phyloP scores from a whole-genome alignment of 164 flowering plant genomes.

The Sedum album region DNA sequence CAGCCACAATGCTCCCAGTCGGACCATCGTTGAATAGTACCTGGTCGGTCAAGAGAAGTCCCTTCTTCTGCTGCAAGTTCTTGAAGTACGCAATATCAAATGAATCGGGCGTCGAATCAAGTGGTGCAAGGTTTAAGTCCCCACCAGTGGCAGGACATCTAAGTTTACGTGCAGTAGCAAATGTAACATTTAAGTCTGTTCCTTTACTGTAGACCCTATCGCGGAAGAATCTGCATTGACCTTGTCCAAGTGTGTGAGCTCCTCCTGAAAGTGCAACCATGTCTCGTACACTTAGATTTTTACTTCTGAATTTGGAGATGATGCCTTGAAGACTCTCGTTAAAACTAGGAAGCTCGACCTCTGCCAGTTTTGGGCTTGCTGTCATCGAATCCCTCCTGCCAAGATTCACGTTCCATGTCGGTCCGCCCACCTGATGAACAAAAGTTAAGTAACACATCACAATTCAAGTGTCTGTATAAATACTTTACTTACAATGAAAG shows the following conservation, averaged over 20 bases:
- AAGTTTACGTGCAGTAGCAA: conserved; percentile 22
- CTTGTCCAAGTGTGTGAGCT: conserved; percentile 45
- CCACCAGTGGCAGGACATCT: conserved; percentile 25
- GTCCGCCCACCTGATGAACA: conserved; percentile 24
- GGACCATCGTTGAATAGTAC: conserved; percentile 20
- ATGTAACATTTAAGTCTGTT: conserved; percentile 32
- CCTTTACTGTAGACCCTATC: conserved; percentile 27
- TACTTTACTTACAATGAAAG: conserved; percentile 9
- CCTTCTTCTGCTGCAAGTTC: conserved; percentile 29
- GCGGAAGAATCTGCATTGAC: conserved; percentile 31
- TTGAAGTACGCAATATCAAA: conserved; percentile 39
- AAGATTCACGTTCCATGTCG: conserved; percentile 39
- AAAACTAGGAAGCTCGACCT: conserved; percentile 23
- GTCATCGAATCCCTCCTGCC: conserved; percentile 46
- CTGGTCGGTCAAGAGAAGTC: conserved; percentile 32
- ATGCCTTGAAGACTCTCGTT: conserved; percentile 14
- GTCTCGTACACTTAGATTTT: conserved; percentile 23
- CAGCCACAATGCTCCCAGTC: conserved; percentile 21
- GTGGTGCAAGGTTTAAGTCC: conserved; percentile 26
- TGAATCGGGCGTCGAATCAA: conserved; percentile 31
- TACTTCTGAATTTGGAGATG: conserved; percentile 17
- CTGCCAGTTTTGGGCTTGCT: conserved; percentile 22
- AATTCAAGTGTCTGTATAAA: too few relatives aligned
- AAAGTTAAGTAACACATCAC: too few relatives aligned
- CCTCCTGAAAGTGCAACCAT: conserved; percentile 51